phyloP scores from a whole-genome alignment of 805 yeast genomes.

The Nakazawaea wickerhamii region DNA sequence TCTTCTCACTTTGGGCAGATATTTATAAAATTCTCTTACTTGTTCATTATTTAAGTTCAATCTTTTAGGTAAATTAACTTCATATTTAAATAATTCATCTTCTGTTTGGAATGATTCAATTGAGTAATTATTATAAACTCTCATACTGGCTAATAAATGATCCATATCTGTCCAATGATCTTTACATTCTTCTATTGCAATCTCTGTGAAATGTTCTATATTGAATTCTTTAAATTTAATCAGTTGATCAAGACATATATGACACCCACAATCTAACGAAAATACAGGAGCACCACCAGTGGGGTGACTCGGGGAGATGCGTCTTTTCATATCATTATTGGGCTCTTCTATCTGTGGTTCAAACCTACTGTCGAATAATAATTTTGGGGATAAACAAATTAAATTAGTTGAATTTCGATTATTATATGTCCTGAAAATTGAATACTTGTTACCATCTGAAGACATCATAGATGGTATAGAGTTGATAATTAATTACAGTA shows the following conservation, averaged over 20 bases:
- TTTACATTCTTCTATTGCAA: neutral
- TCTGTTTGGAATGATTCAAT: neutral
- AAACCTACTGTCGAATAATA: neutral
- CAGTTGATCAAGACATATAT: too few relatives aligned
- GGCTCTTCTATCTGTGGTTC: neutral
- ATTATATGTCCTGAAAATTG: too few relatives aligned
- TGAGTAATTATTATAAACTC: neutral
- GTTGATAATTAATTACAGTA: too few relatives aligned
- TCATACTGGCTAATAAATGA: neutral
- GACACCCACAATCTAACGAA: neutral
- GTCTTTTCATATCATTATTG: neutral
- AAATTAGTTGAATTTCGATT: too few relatives aligned
- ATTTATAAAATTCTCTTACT: neutral
- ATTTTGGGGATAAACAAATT: neutral
- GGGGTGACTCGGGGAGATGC: neutral
- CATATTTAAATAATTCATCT: constrained; percentile 3
- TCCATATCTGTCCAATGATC: neutral
- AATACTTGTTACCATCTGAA: too few relatives aligned
- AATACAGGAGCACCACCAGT: constrained; percentile 2
- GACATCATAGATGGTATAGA: too few relatives aligned
- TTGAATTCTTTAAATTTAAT: too few relatives aligned
- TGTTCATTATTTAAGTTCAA: neutral
- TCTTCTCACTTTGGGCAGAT: constrained; percentile 7
- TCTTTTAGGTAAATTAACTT: neutral
- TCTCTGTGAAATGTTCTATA: neutral